These are phyloP conservation scores for Pterocarpus macrocarpus DNA, from an alignment of 306 rosid species.

Conservation along the genomic window DNA sequence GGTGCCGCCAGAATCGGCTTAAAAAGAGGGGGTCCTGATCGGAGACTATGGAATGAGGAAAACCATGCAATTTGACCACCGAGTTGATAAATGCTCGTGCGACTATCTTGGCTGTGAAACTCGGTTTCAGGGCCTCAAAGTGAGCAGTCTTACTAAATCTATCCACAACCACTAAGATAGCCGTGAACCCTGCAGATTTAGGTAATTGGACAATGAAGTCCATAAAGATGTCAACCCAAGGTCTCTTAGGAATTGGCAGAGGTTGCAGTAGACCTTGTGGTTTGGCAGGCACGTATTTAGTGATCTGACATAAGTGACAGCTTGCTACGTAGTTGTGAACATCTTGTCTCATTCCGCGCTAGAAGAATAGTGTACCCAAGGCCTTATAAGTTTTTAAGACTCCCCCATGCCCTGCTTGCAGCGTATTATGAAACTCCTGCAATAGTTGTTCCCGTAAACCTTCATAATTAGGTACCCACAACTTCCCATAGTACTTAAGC, in stretches of 20 bases:
- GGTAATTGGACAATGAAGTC: neutral
- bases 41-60: neutral
- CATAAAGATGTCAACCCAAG: neutral
- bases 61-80: neutral
- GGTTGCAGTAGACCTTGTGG: neutral
- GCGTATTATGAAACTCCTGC: neutral
- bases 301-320: neutral
- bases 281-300: neutral
- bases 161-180: neutral
- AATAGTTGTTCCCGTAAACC: neutral
- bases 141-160: neutral
- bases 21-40: neutral
- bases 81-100: neutral
- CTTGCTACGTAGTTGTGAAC: accelerated
- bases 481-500: too few species aligned
- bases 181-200: neutral
- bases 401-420: neutral
- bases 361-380: neutral
- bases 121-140: too few species aligned
- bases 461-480: too few species aligned
- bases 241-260: neutral
- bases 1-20: neutral
- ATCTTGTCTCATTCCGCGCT: neutral
- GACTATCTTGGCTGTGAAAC: neutral
- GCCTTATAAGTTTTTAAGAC: neutral